Evolutionary conservation across 208 protist species (phyloP).

Genomic region (Endotrypanum monterogeii): DNA sequence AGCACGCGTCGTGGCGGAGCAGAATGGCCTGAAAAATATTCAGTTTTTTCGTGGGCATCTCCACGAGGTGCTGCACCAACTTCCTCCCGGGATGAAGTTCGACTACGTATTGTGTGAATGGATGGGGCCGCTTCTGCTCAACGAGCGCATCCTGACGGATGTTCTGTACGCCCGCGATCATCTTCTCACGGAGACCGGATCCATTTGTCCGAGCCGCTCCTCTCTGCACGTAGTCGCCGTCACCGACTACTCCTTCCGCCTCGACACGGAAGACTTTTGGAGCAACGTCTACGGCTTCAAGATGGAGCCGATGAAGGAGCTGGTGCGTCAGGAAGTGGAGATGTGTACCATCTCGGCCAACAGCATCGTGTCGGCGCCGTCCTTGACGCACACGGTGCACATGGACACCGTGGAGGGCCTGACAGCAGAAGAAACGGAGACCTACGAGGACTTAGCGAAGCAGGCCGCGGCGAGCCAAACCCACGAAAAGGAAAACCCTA

Average conservation of each 20-base stretch:
- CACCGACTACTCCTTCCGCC: conserved; percentile 83
- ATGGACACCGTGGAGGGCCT: conserved; percentile 47
- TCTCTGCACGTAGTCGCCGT: conserved; percentile 87
- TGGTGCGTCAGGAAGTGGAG: conserved; percentile 82
- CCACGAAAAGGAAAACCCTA: conserved; percentile 51
- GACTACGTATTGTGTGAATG: conserved; percentile 92
- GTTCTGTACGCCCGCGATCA: conserved; percentile 82
- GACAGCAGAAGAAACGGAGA: conserved; percentile 38
- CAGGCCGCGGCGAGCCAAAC: conserved; percentile 24
- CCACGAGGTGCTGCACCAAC: conserved; percentile 54
- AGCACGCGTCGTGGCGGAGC: conserved; percentile 69
- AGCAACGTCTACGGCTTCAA: conserved; percentile 93
- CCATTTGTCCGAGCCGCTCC: conserved; percentile 80
- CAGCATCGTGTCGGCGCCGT: conserved; percentile 78
- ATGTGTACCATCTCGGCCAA: conserved; percentile 68
- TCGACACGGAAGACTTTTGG: conserved; percentile 91
- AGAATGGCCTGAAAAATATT: conserved; percentile 84
- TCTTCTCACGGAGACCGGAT: conserved; percentile 61
- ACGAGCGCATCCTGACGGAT: conserved; percentile 77
- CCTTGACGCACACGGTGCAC: conserved; percentile 61
- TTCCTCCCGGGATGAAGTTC: conserved; percentile 73
- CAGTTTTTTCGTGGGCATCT: conserved; percentile 79
- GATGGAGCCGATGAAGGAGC: conserved; percentile 91
- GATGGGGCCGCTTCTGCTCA: conserved; percentile 87
- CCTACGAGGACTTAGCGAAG: conserved; percentile 40